Conservation (phyloP, 257 asterid genomes). For the Fraxinus anomala region DNA sequence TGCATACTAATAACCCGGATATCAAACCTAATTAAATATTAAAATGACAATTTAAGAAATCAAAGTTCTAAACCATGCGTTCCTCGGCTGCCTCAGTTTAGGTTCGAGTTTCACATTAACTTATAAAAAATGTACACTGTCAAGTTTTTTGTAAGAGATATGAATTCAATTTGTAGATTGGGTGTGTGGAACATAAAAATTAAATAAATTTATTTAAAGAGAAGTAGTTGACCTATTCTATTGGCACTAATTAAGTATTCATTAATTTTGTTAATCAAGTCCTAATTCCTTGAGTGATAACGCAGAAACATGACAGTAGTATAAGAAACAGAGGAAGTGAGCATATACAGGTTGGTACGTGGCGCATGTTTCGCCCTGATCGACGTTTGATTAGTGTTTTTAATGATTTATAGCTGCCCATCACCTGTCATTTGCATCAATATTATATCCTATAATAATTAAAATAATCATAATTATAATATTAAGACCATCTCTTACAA, state of each 20-base stretch:
- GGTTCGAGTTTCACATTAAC: background rate
- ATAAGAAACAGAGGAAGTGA: background rate
- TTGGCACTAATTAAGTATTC: background rate
- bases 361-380: constrained; percentile 28
- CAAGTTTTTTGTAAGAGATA: too few species aligned
- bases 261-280: background rate
- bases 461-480: background rate
- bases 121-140: background rate
- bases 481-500: background rate
- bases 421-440: background rate
- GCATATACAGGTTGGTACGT: constrained; percentile 4
- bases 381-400: background rate
- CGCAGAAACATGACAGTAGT: background rate
- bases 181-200: background rate
- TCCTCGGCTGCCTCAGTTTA: background rate
- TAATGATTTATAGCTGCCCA: background rate
- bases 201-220: too few species aligned
- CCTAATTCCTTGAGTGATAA: background rate
- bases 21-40: background rate
- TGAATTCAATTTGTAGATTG: background rate
- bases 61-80: background rate
- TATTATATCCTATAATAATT: background rate
- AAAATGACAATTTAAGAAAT: background rate
- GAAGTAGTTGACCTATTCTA: background rate
- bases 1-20: too few species aligned